Evolutionary conservation across 2,329 filamentous ascomycete genomes (phyloP), one percentile per base, ranked within the genome.

Genomic region (Colletotrichum endophyticum): DNA sequence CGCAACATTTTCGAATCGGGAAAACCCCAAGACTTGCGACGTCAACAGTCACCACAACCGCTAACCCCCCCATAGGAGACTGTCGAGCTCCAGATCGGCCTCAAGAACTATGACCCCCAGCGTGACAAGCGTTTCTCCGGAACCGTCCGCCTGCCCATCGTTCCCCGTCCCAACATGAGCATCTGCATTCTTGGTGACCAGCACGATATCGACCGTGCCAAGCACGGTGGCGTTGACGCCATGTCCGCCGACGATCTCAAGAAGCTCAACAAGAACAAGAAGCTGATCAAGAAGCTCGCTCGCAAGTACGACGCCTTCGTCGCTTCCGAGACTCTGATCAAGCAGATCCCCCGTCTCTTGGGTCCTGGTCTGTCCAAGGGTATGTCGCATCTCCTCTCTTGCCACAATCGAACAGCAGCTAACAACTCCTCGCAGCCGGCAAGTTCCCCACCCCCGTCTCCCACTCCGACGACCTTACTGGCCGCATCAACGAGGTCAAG

Each of bases 261-360:
- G 95, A 99, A 99, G 95, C 95, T 99, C 83, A 99, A 99, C 95
- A 99, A 99, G 95, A 99, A 99, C 95, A 99, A 99, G 95, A 99
- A 99, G 95, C 94, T 99, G 86, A 98, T 99, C 94, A 99, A 99
- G 96, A 99, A 99, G 95, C 95, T 99, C 82, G 97, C 97, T 80
- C 96, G 96, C 94, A 99, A 99, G 93, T 99, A 99, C 94, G 97
- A 99, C 89, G 97, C 97, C 84, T 99, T 99, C 91, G 90, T 99
- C 87, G 95, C 97, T 87, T 99, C 96, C 87, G 97, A 99, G 87
- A 91, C 94, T 85, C 91, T 99, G 86, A 98, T 99, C 94, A 98
- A 98, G 94, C 96, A 98, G 92, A 99, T 99, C 85, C 97, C 97
- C 84, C 97, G 97, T 98, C 96, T 99, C 88, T 91, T 99, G 87